These are phyloP conservation scores for Detonula confervacea DNA, from an alignment of 352 stramenopile genomes.

Conservation along the genomic window DNA sequence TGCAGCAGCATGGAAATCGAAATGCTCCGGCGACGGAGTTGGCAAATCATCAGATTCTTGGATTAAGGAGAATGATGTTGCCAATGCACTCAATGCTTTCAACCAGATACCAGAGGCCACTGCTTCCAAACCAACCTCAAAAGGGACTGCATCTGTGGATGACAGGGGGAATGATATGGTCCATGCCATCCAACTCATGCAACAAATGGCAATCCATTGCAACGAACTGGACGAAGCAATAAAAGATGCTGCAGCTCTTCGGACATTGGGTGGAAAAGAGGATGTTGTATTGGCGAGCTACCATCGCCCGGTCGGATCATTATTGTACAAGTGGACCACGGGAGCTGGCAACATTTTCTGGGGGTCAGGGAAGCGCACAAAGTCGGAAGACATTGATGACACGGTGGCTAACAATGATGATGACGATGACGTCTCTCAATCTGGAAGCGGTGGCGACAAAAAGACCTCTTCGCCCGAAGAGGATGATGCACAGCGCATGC, in stretches of 20 bases:
- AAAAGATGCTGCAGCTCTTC: constrained; percentile 40
- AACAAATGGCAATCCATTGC: constrained; percentile 61
- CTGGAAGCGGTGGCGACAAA: constrained; percentile 19
- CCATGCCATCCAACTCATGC: constrained; percentile 73
- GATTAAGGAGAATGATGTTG: constrained; percentile 52
- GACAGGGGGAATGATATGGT: constrained; percentile 26
- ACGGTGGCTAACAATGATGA: not conserved
- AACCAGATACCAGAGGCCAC: constrained; percentile 59
- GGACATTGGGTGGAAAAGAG: constrained; percentile 15
- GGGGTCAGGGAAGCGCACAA: constrained; percentile 5
- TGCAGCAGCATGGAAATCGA: constrained; percentile 18
- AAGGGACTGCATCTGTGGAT: not conserved
- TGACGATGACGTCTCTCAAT: constrained; percentile 10
- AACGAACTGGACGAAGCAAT: constrained; percentile 59
- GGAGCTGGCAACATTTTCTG: constrained; percentile 38
- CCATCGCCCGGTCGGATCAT: constrained; percentile 36
- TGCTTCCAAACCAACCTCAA: constrained; percentile 2
- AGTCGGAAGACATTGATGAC: not conserved
- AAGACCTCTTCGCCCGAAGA: not conserved
- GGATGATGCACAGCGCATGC: not conserved
- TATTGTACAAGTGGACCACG: constrained; percentile 58
- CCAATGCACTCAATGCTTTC: constrained; percentile 71
- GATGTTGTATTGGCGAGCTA: constrained; percentile 24
- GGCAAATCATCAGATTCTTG: constrained; percentile 29
- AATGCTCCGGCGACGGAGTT: not conserved